Conservation (phyloP, 164 flowering plant genomes). For the Piper longum region DNA sequence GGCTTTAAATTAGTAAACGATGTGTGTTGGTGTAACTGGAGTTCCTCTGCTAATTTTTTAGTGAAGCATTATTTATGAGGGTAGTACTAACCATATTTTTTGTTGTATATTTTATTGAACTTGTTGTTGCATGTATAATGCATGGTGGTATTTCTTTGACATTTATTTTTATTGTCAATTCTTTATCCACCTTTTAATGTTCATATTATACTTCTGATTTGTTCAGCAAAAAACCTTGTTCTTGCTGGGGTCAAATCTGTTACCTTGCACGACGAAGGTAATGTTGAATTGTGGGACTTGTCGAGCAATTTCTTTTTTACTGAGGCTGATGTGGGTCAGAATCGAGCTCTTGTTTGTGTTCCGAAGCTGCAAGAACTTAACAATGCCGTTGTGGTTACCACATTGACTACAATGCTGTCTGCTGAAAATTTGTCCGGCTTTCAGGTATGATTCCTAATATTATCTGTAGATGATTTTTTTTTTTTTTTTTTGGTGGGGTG, state of each 20-base stretch:
- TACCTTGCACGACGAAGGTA: conserved; percentile 72
- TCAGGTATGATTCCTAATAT: conserved; percentile 28
- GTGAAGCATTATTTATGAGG: neutral
- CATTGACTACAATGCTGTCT: conserved; percentile 35
- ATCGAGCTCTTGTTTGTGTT: conserved; percentile 64
- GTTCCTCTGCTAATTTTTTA: neutral
- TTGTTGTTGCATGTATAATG: neutral
- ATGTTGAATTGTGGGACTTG: conserved; percentile 73
- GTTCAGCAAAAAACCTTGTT: conserved; percentile 77
- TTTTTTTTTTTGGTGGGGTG: too few species aligned
- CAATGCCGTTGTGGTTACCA: conserved; percentile 50
- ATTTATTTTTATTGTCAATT: too few species aligned
- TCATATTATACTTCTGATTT: conserved; percentile 1
- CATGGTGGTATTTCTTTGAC: neutral
- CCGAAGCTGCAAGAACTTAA: conserved; percentile 81
- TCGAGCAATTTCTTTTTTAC: conserved; percentile 70
- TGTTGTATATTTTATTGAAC: too few species aligned
- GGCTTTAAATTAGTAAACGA: neutral
- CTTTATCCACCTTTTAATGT: neutral
- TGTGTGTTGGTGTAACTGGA: neutral
- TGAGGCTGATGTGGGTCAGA: conserved; percentile 66
- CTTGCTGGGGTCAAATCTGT: conserved; percentile 91
- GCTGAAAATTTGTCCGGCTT: conserved; percentile 57
- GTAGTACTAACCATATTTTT: neutral
- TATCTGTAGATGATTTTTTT: neutral